Evolutionary conservation across 164 flowering plant species (phyloP), one percentile per base, ranked within the genome.

Genomic region (Vitis rupestris): DNA sequence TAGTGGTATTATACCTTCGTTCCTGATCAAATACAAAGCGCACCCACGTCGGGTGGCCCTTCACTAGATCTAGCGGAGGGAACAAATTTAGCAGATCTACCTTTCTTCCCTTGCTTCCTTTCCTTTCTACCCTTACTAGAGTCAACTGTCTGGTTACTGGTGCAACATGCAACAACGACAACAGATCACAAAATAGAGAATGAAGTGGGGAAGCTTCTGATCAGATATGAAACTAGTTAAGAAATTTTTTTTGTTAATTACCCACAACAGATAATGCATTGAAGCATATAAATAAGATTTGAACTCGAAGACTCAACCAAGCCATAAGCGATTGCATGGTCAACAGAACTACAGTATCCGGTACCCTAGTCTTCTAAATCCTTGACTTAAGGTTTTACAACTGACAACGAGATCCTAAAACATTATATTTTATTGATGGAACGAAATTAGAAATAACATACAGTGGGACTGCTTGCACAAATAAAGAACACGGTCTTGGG

Each of bases 11-110:
- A 17, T 49, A 48, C 53, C 66, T 49, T 63, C 8, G 5, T 2
- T 49, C 37, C 11, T 19, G 50, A 50, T 83, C 76, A 90, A 64
- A 90, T 90, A 72, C 92, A 87, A 67, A 90, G 88, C 2, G 92
- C 90, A 65, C 97, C 97, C 86, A 91, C 56, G 69, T 91, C 92
- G n/a, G 81, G 87, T 11, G 74, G 80, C 30, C 76, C 79, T 63
- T 77, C 81, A 74, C 78, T 76, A 61, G 77, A 75, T 64, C 64
- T 74, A 62, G 49, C 44, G n/a, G 79, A 53, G 61, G 75, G 64
- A 31, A 65, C 23, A 69, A 51, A 51, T 51, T 76, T 81, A 2
- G 55, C 56, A 17, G 78, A 50, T 64, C 66, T 83, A 61, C 76
- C 81, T 77, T 78, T 87, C 76, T 71, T 83, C 44, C 81, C 82